Evolutionary conservation across 2,329 filamentous ascomycete genomes (phyloP).

Genomic region (Plenodomus tracheiphilus): DNA sequence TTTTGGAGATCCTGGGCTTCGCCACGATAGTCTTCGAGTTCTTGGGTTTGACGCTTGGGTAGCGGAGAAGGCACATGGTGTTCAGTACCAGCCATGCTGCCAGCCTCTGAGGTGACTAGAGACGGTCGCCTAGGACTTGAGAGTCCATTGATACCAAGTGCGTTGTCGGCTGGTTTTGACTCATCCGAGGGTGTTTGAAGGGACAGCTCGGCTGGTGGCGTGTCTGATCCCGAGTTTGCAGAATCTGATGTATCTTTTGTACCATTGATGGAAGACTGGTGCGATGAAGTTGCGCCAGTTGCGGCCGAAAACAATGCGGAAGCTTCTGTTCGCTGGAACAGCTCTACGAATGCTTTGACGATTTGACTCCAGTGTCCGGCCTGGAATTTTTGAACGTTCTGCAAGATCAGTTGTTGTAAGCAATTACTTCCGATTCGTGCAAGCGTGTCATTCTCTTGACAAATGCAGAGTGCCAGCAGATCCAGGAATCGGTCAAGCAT

Average conservation of each 20-base stretch:
- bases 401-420: slow-evolving; percentile 90
- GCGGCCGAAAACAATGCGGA: slow-evolving; percentile 93
- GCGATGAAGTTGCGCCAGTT: slow-evolving; percentile 50
- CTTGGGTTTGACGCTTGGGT: slow-evolving; percentile 43
- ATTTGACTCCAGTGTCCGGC: slow-evolving; percentile 90
- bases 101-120: slow-evolving; percentile 34
- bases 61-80: slow-evolving; percentile 38
- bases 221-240: slow-evolving; percentile 49
- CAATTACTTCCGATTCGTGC: slow-evolving; percentile 98
- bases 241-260: slow-evolving; percentile 37
- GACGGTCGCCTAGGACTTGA: slow-evolving; percentile 32
- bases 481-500: slow-evolving; percentile 99
- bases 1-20: slow-evolving; percentile 69
- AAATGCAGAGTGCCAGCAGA: slow-evolving; percentile 92
- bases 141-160: slow-evolving; percentile 51
- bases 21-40: slow-evolving; percentile 86
- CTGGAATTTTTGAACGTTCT: slow-evolving; percentile 92
- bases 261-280: slow-evolving; percentile 56
- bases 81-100: slow-evolving; percentile 21
- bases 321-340: slow-evolving; percentile 93
- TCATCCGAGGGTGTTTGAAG: slow-evolving; percentile 39
- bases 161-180: slow-evolving; percentile 38
- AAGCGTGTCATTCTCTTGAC: slow-evolving; percentile 98
- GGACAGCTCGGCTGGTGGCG: slow-evolving; percentile 37
- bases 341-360: slow-evolving; percentile 90